Conservation (phyloP, 352 stramenopile species). For the Globisporangium alternatum region DNA sequence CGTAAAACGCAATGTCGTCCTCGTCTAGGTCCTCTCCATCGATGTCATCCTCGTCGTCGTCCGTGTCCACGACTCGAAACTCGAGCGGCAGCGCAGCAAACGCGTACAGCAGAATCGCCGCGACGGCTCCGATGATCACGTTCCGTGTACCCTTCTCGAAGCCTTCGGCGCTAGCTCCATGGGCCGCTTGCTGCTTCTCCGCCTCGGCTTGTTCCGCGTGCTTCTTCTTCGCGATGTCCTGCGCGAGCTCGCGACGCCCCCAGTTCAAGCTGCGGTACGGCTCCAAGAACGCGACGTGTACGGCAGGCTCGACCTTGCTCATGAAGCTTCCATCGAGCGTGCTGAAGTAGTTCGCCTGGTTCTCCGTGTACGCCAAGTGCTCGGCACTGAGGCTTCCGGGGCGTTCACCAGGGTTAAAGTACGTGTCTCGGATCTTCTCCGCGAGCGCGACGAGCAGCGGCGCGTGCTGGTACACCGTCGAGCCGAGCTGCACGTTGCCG, state of each 20-base stretch:
- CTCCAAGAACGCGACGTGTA: constrained; percentile 69
- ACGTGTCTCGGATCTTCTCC: constrained; percentile 67
- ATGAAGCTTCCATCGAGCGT: constrained; percentile 55
- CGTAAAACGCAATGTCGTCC: constrained; percentile 25
- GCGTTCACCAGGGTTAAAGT: constrained; percentile 48
- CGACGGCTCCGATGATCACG: constrained; percentile 73
- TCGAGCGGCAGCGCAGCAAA: constrained; percentile 59
- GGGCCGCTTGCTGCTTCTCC: constrained; percentile 18
- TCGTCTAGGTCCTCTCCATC: constrained; percentile 29
- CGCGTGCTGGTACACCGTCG: constrained; percentile 71
- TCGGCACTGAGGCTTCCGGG: constrained; percentile 34
- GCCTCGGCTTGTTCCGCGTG: constrained; percentile 26
- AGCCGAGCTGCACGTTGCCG: constrained; percentile 63
- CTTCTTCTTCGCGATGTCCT: constrained; percentile 54
- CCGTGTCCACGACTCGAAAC: constrained; percentile 46
- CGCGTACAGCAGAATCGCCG: constrained; percentile 68
- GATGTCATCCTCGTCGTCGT: constrained; percentile 28
- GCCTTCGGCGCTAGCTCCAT: constrained; percentile 21
- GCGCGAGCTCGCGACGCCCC: constrained; percentile 66
- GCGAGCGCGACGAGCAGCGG: constrained; percentile 71
- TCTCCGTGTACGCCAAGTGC: constrained; percentile 63
- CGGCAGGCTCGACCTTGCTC: constrained; percentile 53
- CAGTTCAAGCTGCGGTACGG: constrained; percentile 84
- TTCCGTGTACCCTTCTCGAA: constrained; percentile 82
- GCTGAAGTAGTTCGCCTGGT: constrained; percentile 71